Base-by-base conservation (phyloP, 345 rosid species). In the Citrus australasica region DNA sequence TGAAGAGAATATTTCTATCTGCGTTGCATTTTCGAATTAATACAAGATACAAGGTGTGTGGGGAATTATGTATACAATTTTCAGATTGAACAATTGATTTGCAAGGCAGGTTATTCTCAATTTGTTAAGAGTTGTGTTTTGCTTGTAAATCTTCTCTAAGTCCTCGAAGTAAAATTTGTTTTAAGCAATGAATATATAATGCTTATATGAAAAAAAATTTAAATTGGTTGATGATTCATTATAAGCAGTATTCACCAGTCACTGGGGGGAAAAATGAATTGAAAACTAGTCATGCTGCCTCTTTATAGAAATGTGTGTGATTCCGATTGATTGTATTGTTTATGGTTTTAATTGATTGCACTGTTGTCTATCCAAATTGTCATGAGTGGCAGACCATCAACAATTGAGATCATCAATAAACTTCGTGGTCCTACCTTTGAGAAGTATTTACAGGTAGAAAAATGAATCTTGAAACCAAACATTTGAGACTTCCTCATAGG, bases 21-120 rank as follows among this genome's bases (percentile, higher is more conserved):
- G 97, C 99, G 68, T 88, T 94, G 86, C 99, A 97, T 87, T 97
- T 97, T 82, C 93, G 98, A 78, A 97, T 97, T 76, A 97, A 97
- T 82, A 90, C 98, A 64, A 85, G 98, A 89, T 97, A 97, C 88
- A 94, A 97, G 99, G 99, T 95, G 10, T 82, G 83, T 67, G 56
- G 59, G 30, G 77, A 62, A 38, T 68, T 55, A 42, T 37, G 46
- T 17, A n/a, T 46, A 53, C 17, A 53, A 70, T 48, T 70, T 71
- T 10, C 62, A 4, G 17, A 22, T 28, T 67, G 71, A 64, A 65
- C 10, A 9, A 61, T 40, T 13, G 67, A 30, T 40, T 76, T 67
- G 24, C 67, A 64, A 32, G 62, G 46, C 76, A 11, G 46, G 48
- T 30, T 24, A 58, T 67, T 37, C 27, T 35, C 63, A 33, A n/a